Evolutionary conservation across 2,329 filamentous ascomycete genomes (phyloP).

Genomic region (Cladophialophora psammophila): DNA sequence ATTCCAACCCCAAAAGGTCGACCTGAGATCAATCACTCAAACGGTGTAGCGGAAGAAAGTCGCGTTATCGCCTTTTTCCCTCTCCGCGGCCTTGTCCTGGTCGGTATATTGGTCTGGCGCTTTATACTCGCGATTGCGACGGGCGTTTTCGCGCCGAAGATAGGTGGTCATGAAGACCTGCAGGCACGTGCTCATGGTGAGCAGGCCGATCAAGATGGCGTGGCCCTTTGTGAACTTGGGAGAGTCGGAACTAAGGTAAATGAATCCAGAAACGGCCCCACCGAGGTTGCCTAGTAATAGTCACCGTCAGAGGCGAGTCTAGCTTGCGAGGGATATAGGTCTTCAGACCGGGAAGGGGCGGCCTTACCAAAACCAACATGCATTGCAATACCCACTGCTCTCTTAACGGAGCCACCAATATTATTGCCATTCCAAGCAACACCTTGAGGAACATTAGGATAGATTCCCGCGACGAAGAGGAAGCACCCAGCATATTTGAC

Average conservation of each 20-base stretch:
- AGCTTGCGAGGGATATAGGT: not conserved
- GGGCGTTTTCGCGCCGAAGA: conserved; percentile 37
- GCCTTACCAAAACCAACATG: conserved; percentile 94
- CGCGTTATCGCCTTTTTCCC: conserved; percentile 34
- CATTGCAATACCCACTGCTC: conserved; percentile 85
- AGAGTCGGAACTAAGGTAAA: conserved; percentile 67
- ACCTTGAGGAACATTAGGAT: conserved; percentile 84
- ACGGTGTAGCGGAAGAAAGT: conserved; percentile 38
- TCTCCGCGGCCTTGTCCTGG: conserved; percentile 32
- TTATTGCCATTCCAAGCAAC: conserved; percentile 91
- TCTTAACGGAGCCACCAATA: conserved; percentile 85
- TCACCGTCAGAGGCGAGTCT: conserved; percentile 47
- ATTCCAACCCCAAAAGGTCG: not conserved
- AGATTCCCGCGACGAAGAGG: conserved; percentile 84
- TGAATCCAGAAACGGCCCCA: conserved; percentile 61
- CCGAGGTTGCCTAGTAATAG: conserved; percentile 43
- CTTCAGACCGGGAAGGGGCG: conserved; percentile 67
- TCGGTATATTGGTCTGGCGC: conserved; percentile 22
- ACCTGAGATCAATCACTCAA: not conserved
- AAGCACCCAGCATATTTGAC: conserved; percentile 86
- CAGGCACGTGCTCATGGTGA: conserved; percentile 70
- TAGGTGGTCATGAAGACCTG: conserved; percentile 50
- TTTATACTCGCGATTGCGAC: conserved; percentile 34
- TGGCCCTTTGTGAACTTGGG: conserved; percentile 72
- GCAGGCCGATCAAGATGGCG: conserved; percentile 74